Evolutionary conservation across 805 yeast genomes (phyloP).

Genomic region (Candida sithepensis): DNA sequence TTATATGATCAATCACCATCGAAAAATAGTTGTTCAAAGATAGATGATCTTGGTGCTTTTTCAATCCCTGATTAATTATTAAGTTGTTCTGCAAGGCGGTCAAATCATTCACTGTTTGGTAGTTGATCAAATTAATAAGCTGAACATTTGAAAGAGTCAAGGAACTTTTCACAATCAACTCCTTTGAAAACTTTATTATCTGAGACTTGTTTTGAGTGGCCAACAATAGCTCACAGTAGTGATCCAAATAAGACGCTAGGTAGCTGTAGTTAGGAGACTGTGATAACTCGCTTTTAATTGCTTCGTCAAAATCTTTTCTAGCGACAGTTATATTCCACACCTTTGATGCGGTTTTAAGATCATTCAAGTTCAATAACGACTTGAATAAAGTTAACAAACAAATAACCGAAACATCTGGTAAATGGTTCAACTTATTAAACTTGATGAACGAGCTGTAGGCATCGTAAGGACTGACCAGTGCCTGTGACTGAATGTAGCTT

Average conservation of each 20-base stretch:
- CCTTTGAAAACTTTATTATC: slow-evolving; percentile 28
- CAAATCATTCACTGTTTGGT: slow-evolving; percentile 15
- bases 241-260: slow-evolving; percentile 19
- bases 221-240: slow-evolving; percentile 19
- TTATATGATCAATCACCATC: slow-evolving; percentile 26
- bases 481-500: slow-evolving; percentile 24
- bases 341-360: slow-evolving; percentile 22
- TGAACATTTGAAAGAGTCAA: slow-evolving; percentile 22
- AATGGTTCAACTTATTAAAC: slow-evolving; percentile 28
- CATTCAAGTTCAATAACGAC: slow-evolving; percentile 18
- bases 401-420: slow-evolving; percentile 32
- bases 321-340: slow-evolving; percentile 31
- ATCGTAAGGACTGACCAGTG: slow-evolving; percentile 21
- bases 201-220: slow-evolving; percentile 20
- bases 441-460: slow-evolving; percentile 25
- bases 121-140: slow-evolving; percentile 23
- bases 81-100: slow-evolving; percentile 21
- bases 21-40: slow-evolving; percentile 30
- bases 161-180: slow-evolving; percentile 26
- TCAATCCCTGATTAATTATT: slow-evolving; percentile 30
- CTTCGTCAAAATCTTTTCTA: slow-evolving; percentile 30
- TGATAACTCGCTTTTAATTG: slow-evolving; percentile 9
- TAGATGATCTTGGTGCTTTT: slow-evolving; percentile 13
- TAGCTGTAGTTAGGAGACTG: slow-evolving; percentile 15
- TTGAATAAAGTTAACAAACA: slow-evolving; percentile 25